A percentile compares a stretch with the other conserved stretches of the same genome.
phyloP scores from a whole-genome alignment of 2,329 filamentous ascomycete species.

The Colletotrichum orchidophilum region DNA sequence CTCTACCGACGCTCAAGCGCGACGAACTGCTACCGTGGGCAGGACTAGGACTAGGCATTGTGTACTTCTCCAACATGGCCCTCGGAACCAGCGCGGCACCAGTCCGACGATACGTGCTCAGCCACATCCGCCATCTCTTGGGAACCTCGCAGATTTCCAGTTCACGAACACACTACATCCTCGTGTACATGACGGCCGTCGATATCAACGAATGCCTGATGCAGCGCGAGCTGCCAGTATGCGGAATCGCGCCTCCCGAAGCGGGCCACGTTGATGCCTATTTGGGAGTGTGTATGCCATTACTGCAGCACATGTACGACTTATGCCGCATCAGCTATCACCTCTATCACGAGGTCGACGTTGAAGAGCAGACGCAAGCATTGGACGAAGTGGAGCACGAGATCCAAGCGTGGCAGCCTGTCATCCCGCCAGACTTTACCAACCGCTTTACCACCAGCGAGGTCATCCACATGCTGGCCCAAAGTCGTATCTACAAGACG shows the following conservation, averaged over 20 bases:
- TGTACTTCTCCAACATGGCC: slow-evolving; percentile 31
- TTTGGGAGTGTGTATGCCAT: slow-evolving; percentile 37
- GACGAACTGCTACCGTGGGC: slow-evolving; percentile 27
- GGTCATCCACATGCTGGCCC: slow-evolving; percentile 41
- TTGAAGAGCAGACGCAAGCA: slow-evolving; percentile 15
- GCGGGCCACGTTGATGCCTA: slow-evolving; percentile 38
- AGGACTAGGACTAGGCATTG: slow-evolving; percentile 18
- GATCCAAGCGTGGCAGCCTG: slow-evolving; percentile 37
- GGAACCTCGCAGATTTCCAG: slow-evolving; percentile 22
- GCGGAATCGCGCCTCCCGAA: slow-evolving; percentile 33
- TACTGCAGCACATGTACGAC: slow-evolving; percentile 40
- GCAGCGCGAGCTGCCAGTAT: slow-evolving; percentile 34
- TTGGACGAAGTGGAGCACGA: slow-evolving; percentile 30
- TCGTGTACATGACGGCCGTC: slow-evolving; percentile 37
- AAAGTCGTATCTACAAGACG: slow-evolving; percentile 38
- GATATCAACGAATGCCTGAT: slow-evolving; percentile 40
- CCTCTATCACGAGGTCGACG: slow-evolving; percentile 22
- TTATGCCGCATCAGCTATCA: slow-evolving; percentile 38
- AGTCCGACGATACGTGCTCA: slow-evolving; percentile 26
- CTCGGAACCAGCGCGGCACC: slow-evolving; percentile 30
- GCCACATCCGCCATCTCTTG: slow-evolving; percentile 26
- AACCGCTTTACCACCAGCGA: slow-evolving; percentile 35
- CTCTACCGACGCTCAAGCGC: slow-evolving; percentile 19
- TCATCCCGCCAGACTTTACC: slow-evolving; percentile 36
- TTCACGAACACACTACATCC: slow-evolving; percentile 23